Evolutionary conservation across 495 filamentous ascomycete species (phyloP), one percentile per base, ranked within the genome.

Genomic region (Polyplosphaeria fusca): DNA sequence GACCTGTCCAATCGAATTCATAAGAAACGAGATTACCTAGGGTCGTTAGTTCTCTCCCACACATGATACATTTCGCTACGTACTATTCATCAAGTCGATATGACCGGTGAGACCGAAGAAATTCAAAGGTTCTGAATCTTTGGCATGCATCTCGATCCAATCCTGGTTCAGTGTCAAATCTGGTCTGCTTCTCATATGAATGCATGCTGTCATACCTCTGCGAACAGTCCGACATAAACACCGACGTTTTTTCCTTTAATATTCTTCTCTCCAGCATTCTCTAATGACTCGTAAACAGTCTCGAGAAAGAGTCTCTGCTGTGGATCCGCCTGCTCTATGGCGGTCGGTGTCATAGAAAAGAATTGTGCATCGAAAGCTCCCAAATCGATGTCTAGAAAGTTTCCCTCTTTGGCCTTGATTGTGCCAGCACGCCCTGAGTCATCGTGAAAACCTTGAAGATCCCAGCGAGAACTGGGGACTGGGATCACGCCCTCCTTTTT

Each of bases 291-390:
- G 27, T 56, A 56, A 5, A 48, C 52, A 1, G 40, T 24, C 18
- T 56, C 52, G 2, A 56, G 42, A 7, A 38, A 1, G 12, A 47
- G 19, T 22, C 52, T 16, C 26, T 52, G 48, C 23, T 52, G 48
- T 2, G 48, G 48, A 32, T 52, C 48, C 48, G 25, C 5, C 2
- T 3, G 3, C 18, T 52, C 45, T 3, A 47, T 47, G 13, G 13
- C 45, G 3, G 13, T 13, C 23, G 2, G 2, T 22, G 23, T 47
- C 45, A 47, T 47, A 9, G 39, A 16, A 12, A 46, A 55, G n/a
- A 55, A 55, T 2, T 3, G 1, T 4, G 50, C 38, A n/a, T 53
- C 50, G 3, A 44, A 30, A 2, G 3, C 23, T 3, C 1, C 23
- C 2, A 22, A 27, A 11, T 53, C 50, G 22, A 43, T 27, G 4